Conservation (phyloP, 208 protist genomes). For the Acanthamoeba lenticulata region DNA sequence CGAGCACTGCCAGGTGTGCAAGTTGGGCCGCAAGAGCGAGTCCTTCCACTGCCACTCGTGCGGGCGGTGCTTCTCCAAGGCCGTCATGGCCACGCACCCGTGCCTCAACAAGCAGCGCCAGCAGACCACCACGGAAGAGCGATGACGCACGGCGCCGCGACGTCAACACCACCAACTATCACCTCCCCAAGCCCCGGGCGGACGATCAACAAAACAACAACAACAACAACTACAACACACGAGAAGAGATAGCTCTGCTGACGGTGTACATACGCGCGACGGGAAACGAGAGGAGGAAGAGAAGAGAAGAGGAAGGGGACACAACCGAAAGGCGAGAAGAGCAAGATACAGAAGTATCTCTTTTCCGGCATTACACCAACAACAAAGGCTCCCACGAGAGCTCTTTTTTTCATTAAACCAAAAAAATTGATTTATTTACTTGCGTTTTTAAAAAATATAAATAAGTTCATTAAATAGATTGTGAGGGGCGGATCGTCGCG, state of each 20-base stretch:
- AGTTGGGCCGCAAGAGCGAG: slow-evolving; percentile 6
- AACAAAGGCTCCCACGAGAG: too few relatives aligned
- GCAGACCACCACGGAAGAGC: background rate
- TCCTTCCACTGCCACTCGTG: slow-evolving; percentile 45
- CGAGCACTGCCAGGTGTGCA: slow-evolving; percentile 42
- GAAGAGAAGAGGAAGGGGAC: background rate
- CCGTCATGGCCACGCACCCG: slow-evolving; percentile 28
- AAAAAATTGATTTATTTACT: too few relatives aligned
- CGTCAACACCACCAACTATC: background rate
- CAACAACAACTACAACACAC: too few relatives aligned
- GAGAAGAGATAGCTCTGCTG: background rate
- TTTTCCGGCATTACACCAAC: background rate
- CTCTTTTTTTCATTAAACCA: too few relatives aligned
- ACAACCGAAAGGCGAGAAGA: background rate
- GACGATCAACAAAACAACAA: too few relatives aligned
- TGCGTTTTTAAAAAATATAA: too few relatives aligned
- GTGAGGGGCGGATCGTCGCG: too few relatives aligned
- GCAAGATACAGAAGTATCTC: background rate
- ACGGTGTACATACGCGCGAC: background rate
- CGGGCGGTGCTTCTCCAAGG: slow-evolving; percentile 33
- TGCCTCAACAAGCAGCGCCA: slow-evolving; percentile 29
- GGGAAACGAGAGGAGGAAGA: too few relatives aligned
- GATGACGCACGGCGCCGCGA: background rate
- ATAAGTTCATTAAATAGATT: too few relatives aligned
- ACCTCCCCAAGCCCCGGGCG: too few relatives aligned